Evolutionary conservation across 805 yeast species (phyloP).

Genomic region (Nakazawaea populi): DNA sequence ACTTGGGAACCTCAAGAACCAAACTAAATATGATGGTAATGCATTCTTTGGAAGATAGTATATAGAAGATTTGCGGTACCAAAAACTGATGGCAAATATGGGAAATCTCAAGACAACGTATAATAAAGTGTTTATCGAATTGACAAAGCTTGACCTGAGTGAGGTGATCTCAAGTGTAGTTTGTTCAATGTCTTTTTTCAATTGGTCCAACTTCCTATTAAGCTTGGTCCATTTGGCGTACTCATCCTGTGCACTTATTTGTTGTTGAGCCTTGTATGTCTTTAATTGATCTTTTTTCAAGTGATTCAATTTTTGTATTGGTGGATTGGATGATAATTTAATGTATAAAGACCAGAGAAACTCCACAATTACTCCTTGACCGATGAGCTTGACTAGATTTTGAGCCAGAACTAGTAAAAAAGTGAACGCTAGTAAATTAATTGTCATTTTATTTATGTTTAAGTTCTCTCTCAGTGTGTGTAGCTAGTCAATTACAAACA

Average conservation of each 20-base stretch:
- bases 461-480: not conserved
- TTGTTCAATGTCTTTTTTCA: slow-evolving; percentile 44
- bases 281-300: slow-evolving; percentile 38
- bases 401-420: not conserved
- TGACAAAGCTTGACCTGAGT: slow-evolving; percentile 29
- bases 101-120: slow-evolving; percentile 40
- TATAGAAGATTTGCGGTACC: slow-evolving; percentile 48
- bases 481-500: too few relatives aligned
- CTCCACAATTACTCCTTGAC: slow-evolving; percentile 22
- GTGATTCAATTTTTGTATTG: slow-evolving; percentile 22
- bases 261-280: slow-evolving; percentile 46
- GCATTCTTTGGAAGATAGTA: slow-evolving; percentile 53
- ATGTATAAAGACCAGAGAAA: slow-evolving; percentile 33
- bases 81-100: slow-evolving; percentile 40
- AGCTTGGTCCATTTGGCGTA: slow-evolving; percentile 95
- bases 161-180: slow-evolving; percentile 32
- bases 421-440: slow-evolving; percentile 4
- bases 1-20: slow-evolving; percentile 58
- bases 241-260: slow-evolving; percentile 83
- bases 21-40: slow-evolving; percentile 50
- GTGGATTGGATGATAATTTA: slow-evolving; percentile 28
- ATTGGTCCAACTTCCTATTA: slow-evolving; percentile 61
- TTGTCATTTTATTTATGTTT: not conserved
- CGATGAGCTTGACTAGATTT: slow-evolving; percentile 2
- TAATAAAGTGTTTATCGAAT: slow-evolving; percentile 26